These are phyloP conservation scores for Cyathus striatus DNA, from an alignment of 768 basidiomycete species.

Conservation along the genomic window DNA sequence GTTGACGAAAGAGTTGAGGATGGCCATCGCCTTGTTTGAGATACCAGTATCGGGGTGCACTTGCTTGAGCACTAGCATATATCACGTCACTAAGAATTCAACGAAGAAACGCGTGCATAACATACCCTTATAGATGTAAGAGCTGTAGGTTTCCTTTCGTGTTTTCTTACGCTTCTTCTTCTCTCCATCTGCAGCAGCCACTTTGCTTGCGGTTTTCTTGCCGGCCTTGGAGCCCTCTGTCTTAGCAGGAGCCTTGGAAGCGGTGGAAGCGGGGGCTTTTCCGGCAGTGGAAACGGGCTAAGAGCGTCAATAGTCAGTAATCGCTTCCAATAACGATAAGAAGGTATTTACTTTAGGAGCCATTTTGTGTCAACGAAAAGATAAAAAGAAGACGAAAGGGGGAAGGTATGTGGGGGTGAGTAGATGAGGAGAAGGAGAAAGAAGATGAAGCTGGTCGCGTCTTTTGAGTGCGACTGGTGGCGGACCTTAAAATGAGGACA, in stretches of 20 bases:
- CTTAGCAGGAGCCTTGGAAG: slow-evolving; percentile 60
- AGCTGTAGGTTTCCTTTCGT: slow-evolving; percentile 79
- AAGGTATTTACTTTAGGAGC: slow-evolving; percentile 23
- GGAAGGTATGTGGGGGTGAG: slow-evolving; percentile 8
- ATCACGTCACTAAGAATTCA: slow-evolving; percentile 2
- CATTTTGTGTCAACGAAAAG: slow-evolving; percentile 10
- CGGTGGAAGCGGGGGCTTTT: slow-evolving; percentile 62
- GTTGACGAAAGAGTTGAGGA: slow-evolving; percentile 80
- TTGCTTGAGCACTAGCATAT: slow-evolving; percentile 69
- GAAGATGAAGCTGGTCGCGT: slow-evolving; percentile 7
- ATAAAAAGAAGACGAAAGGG: no score
- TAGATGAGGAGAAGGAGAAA: slow-evolving; percentile 14
- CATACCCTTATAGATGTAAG: slow-evolving; percentile 81
- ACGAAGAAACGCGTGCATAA: neutral
- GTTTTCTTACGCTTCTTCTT: slow-evolving; percentile 81
- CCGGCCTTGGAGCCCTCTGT: slow-evolving; percentile 10
- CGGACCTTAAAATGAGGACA: slow-evolving; percentile 33
- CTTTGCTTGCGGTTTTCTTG: slow-evolving; percentile 1
- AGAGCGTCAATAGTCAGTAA: neutral
- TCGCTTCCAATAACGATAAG: neutral
- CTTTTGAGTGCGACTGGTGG: slow-evolving; percentile 24
- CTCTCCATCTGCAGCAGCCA: slow-evolving; percentile 48
- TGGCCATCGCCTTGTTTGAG: slow-evolving; percentile 85
- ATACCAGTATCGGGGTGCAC: slow-evolving; percentile 94
- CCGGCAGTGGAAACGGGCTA: slow-evolving; percentile 70